phyloP scores from a whole-genome alignment of 1,139 yeast species.

The Sugiyamaella castrensis region DNA sequence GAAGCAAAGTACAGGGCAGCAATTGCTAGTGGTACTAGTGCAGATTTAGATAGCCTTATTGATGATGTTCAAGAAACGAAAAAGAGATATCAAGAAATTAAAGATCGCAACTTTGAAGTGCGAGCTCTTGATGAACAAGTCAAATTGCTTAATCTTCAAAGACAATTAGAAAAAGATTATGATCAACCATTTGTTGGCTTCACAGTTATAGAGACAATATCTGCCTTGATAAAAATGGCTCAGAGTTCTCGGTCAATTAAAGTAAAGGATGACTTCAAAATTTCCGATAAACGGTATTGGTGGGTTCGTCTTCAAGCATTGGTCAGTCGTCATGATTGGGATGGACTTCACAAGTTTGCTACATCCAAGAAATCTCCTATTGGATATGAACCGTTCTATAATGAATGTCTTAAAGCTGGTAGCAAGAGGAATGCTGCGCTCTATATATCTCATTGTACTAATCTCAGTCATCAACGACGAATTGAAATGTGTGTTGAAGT shows the following conservation, averaged over 20 bases:
- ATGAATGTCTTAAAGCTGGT: constrained; percentile 49
- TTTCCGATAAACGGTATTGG: constrained; percentile 64
- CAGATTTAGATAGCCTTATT: constrained; percentile 7
- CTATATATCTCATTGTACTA: constrained; percentile 41
- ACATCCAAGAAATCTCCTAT: constrained; percentile 61
- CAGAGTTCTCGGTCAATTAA: constrained; percentile 59
- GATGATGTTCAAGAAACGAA: constrained; percentile 32
- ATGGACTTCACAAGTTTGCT: constrained; percentile 52
- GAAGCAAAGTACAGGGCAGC: constrained; percentile 39
- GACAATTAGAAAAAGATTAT: constrained; percentile 52
- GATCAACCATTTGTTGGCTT: constrained; percentile 52
- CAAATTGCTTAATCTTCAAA: constrained; percentile 51
- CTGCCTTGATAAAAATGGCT: constrained; percentile 51
- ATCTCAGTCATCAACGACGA: constrained; percentile 40
- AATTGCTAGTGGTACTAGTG: constrained; percentile 12
- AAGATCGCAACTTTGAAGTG: constrained; percentile 32
- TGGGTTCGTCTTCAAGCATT: constrained; percentile 57
- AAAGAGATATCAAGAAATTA: constrained; percentile 29
- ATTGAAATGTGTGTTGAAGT: constrained; percentile 52
- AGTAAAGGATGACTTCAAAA: constrained; percentile 57
- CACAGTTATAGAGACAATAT: constrained; percentile 57
- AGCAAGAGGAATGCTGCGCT: constrained; percentile 46
- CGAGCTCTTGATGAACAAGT: constrained; percentile 48
- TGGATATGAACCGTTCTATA: constrained; percentile 65
- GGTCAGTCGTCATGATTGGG: constrained; percentile 55